Base-by-base conservation (phyloP, 306 rosid genomes). In the Heteromeles arbutifolia region DNA sequence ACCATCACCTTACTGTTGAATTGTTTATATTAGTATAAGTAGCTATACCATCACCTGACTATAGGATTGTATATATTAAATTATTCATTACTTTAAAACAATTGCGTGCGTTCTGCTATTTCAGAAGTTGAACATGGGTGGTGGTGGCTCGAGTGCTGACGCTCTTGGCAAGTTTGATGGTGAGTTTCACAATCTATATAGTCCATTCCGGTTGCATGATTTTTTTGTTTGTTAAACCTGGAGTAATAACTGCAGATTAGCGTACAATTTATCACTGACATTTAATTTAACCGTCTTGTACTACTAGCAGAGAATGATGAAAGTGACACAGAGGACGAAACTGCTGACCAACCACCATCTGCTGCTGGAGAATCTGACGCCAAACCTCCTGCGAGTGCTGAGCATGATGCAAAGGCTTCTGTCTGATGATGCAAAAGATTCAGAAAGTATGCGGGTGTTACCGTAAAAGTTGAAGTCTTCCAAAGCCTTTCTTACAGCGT, bases 41-140 rank as follows among this genome's bases (percentile, higher is more conserved):
- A 13, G 37, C 2, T 61, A 28, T 28, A 62, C 56, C 25, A 22
- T 37, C 26, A 5, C 21, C 52, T 22, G 13, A 39, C 13, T 58
- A 15, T 17, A 32, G 58, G 39, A 9, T 37, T 37, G 41, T 24
- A 6, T 58, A 25, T 73, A 18, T 1, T 11, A 15, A 19, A 18
- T 61, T 5, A 26, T 62, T 65, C 6, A 4, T 56, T 3, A 4
- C 5, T 41, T 50, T 43, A 6, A 6, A 69, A 31, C 14, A 26
- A 61, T 61, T 10, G 25, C 54, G 0, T 56, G 5, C 25, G 6
- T 22, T 41, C 21, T 59, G 6, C 17, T 52, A 11, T 74, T 26
- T 19, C 70, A 84, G 85, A 78, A 78, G 29, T 71, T 84, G 64
- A 71, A 74, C 69, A 74, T 69, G 80, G 87, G 74, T 17, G 81